Evolutionary conservation across 2,329 filamentous ascomycete genomes (phyloP), one percentile per base, ranked within the genome.

Genomic region (Colletotrichum sp.): DNA sequence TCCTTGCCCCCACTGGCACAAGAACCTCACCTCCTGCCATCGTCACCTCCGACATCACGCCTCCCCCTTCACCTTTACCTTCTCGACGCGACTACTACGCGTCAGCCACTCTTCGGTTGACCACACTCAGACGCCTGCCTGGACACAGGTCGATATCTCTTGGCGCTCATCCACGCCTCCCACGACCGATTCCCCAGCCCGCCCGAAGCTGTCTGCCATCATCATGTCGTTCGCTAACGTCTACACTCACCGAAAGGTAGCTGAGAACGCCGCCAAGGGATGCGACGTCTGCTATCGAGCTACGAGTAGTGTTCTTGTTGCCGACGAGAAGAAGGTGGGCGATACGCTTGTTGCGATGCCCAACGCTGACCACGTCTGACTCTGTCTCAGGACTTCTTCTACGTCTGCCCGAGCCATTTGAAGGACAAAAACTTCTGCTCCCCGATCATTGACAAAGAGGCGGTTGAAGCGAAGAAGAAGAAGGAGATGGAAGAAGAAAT

Each of bases 221-320:
- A n/a, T 15, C 7, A 90, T 90, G 87, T 86, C 89, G 3, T 91
- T 96, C 74, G 91, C 91, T 56, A 98, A 98, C 82, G 85, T 94
- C 34, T 98, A 96, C 86, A 92, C 95, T 78, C 94, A 96, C 78
- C 94, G 96, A 66, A 95, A 93, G 79, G 96, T 98, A 43, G 96
- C 96, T 15, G 95, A 98, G 34, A 91, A 92, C n/a, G 91, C 94
- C 2, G 91, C 95, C 15, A 98, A 95, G 85, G 89, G 95, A 66
- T 99, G 97, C 85, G 94, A 95, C 84, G 92, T 98, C 77, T 98
- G 97, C 89, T 97, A 94, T 88, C 98, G 97, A 85, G 94, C 94
- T 10, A 95, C 93, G 75, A 92, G 93, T 8, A 97, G 94, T 78
- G 96, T 98, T 21, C 88, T 99, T 70, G 95, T 98, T 79, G 97